Base-by-base conservation (phyloP, 2,329 filamentous ascomycete species). In the Colletotrichum sp. region DNA sequence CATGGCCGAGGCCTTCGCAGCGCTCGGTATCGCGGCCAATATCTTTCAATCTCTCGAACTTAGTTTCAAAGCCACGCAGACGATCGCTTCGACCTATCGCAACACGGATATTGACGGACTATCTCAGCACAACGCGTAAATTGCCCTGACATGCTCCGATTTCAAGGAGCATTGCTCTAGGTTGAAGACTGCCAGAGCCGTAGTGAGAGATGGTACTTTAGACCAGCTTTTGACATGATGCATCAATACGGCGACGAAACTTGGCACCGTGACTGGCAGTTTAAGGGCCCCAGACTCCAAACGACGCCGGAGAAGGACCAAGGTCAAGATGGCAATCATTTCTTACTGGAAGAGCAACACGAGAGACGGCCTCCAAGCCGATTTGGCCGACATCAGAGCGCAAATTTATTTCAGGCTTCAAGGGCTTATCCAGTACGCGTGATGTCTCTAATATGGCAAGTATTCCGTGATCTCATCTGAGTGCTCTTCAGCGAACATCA, bases 21-120 rank as follows among this genome's bases (percentile, higher is more conserved):
- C 83, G 90, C 73, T 90, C 89, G 5, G 90, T 91, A 43, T 76
- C 26, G 69, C 72, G 1, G 63, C 71, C 36, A 69, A 65, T 30
- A 72, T 75, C 21, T 21, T 72, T 6, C 72, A 75, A n/a, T 77
- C 72, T n/a, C 28, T 77, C 10, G 75, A 77, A 38, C 56, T 75
- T 3, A 64, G 67, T 9, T 38, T 48, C 43, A 77, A 72, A 16
- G 55, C 26, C 3, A 34, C 63, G 1, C 10, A 43, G 3, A 26
- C 70, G 2, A 62, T 72, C 21, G 24, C 38, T 18, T 4, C 30
- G 5, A 72, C 28, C 1, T 68, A 62, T 21, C 63, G 63, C 7
- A 59, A 48, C 9, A 13, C 68, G 12, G 43, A 52, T 18, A 16
- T 36, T 2, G 63, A 62, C 6, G 70, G 64, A 2, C 16, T 67